phyloP scores from a whole-genome alignment of 2,329 filamentous ascomycete genomes.

The Ambrosiella beaveri region DNA sequence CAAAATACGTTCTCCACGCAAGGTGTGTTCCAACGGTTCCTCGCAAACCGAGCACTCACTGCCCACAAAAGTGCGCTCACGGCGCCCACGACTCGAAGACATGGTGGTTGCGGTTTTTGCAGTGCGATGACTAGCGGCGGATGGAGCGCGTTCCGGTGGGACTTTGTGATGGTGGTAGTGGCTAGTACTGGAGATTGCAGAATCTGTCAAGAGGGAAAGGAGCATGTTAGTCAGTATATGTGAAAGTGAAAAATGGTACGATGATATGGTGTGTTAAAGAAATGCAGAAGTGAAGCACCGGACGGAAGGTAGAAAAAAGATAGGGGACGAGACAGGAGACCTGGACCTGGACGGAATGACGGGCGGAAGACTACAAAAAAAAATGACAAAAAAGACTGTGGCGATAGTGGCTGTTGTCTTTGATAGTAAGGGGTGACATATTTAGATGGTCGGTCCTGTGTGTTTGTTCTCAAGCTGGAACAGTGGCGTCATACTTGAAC shows the following conservation, averaged over 20 bases:
- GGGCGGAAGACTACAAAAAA: too few relatives aligned
- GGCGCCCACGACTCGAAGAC: slow-evolving; percentile 49
- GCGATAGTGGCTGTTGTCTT: too few relatives aligned
- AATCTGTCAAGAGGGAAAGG: background rate
- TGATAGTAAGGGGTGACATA: too few relatives aligned
- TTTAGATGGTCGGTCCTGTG: too few relatives aligned
- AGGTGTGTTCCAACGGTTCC: slow-evolving; percentile 85
- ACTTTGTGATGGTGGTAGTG: slow-evolving; percentile 14
- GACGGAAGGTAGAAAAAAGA: background rate
- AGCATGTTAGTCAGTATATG: background rate
- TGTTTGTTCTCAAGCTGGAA: too few relatives aligned
- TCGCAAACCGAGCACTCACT: slow-evolving; percentile 92
- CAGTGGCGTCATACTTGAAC: too few relatives aligned
- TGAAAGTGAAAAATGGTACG: background rate
- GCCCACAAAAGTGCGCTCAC: slow-evolving; percentile 89
- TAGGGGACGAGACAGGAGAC: too few relatives aligned
- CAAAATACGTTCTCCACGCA: slow-evolving; percentile 81
- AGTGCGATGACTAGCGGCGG: slow-evolving; percentile 11
- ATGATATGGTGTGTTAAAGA: background rate
- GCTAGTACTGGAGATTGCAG: slow-evolving; percentile 7
- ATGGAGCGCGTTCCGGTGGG: slow-evolving; percentile 13
- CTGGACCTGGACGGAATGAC: too few relatives aligned
- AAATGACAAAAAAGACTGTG: too few relatives aligned
- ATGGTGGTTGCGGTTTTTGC: slow-evolving; percentile 19
- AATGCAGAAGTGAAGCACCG: background rate